Evolutionary conservation across 192 early-diverging fungal species (phyloP).

Genomic region (Coemansia sp.): DNA sequence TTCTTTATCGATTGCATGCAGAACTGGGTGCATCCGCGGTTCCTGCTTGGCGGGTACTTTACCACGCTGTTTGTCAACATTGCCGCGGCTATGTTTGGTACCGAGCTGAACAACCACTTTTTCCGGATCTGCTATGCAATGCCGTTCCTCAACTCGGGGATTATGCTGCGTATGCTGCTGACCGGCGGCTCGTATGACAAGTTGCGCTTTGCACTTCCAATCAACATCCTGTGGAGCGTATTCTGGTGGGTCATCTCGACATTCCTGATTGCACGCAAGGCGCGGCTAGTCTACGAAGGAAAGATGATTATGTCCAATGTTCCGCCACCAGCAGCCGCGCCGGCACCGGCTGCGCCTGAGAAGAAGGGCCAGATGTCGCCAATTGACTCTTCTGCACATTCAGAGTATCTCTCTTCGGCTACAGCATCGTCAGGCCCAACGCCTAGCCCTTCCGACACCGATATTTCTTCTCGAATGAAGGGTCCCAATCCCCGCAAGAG

Average conservation of each 20-base stretch:
- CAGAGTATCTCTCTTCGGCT: conserved; percentile 2
- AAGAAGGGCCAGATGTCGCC: conserved; percentile 5
- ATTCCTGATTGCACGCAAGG: conserved; percentile 49
- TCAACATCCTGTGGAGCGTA: conserved; percentile 26
- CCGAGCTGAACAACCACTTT: conserved; percentile 49
- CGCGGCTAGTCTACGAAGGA: conserved; percentile 33
- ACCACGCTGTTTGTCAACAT: conserved; percentile 44
- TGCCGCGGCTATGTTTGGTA: conserved; percentile 34
- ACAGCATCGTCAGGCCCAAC: conserved; percentile 1
- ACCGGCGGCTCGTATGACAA: conserved; percentile 37
- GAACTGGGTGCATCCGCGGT: conserved; percentile 47
- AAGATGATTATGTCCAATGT: conserved; percentile 41
- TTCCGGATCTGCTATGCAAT: conserved; percentile 45
- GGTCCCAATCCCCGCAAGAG: background rate
- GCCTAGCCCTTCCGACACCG: background rate
- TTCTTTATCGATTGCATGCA: conserved; percentile 52
- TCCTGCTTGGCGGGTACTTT: conserved; percentile 43
- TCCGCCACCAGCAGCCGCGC: conserved; percentile 26
- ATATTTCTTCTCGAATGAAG: background rate
- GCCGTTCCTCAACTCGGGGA: conserved; percentile 32
- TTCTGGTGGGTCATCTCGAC: conserved; percentile 44
- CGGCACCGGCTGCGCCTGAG: background rate
- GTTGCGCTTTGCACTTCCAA: conserved; percentile 24
- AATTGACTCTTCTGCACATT: background rate
- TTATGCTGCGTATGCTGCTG: conserved; percentile 36